Conservation (phyloP, 148 eudicot genomes). For the Rhododendron vialii region DNA sequence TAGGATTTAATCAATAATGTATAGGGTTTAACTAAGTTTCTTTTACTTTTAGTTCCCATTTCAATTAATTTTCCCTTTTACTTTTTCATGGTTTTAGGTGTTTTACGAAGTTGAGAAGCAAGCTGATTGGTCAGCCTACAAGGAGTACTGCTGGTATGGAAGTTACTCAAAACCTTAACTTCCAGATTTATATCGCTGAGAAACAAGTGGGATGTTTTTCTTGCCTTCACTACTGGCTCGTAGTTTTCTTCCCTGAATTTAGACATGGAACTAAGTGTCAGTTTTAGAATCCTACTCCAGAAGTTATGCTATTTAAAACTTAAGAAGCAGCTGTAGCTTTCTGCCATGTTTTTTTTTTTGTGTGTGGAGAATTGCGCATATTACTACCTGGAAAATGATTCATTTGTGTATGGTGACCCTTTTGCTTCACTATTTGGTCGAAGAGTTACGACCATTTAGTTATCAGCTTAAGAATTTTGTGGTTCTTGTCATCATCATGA, state of each 20-base stretch:
- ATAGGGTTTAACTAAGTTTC: not conserved
- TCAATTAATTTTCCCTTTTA: not conserved
- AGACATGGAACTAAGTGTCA: not conserved
- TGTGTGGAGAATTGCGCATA: not conserved
- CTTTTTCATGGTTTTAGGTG: slow-evolving; percentile 31
- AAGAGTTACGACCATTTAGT: not conserved
- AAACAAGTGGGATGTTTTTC: not conserved
- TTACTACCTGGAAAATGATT: not conserved
- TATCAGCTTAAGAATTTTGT: not conserved
- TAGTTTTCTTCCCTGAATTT: not conserved
- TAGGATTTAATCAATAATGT: not conserved
- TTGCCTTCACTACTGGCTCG: not conserved
- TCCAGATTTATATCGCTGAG: not conserved
- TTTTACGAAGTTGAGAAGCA: slow-evolving; percentile 65
- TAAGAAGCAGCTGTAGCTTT: not conserved
- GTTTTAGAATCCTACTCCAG: not conserved
- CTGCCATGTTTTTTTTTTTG: not conserved
- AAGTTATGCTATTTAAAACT: not conserved
- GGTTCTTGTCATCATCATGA: not conserved
- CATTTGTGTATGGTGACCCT: not conserved
- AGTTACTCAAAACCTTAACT: slow-evolving; percentile 4
- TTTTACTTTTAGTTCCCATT: not conserved
- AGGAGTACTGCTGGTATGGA: slow-evolving; percentile 66
- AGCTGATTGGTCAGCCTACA: slow-evolving; percentile 70
- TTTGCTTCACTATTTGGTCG: not conserved